Evolutionary conservation across 306 rosid genomes (phyloP), one percentile per base, ranked within the genome.

Genomic region (Citrullus mucosospermus): DNA sequence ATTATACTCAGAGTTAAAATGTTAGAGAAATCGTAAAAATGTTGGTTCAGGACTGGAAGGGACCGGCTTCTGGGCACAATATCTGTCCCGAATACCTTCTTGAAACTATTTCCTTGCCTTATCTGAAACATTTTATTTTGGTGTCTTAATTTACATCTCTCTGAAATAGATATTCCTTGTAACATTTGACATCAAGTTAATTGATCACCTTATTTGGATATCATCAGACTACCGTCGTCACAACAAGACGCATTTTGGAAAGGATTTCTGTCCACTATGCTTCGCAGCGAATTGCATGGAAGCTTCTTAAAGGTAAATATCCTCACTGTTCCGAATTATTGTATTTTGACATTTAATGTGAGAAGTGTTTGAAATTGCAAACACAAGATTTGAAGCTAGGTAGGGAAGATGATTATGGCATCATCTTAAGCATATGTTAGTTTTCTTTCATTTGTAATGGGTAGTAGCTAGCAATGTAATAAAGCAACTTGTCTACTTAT

Each of bases 241-340:
- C 98, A 22, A 95, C 97, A 10, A 85, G 89, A 79, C 87, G 97
- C 44, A 54, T 95, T 84, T 82, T 95, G 79, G 98, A 95, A 85
- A 88, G 96, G 85, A 61, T 92, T 58, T 14, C 82, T 79, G 86
- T 92, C 44, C 91, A 81, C 85, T 74, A 91, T 81, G 82, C 79
- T 82, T 87, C 98, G 30, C 86, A 78, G 83, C 84, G 84, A 79
- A 85, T 83, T 89, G 97, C 98, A 16, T 92, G 98, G 98, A 92
- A 80, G 85, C 87, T 95, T 81, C 83, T 92, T 17, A 95, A 95
- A 89, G 98, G 98, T 95, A 74, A 36, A 44, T 12, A 50, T 50
- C 20, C 25, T 50, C 32, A 25, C 28, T 73, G 70, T 62, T 80
- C 58, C 53, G 1, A 48, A 32, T 61, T 43, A 25, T 39, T 18